Conservation (phyloP, 345 rosid genomes). For the Syzygium aqueum region DNA sequence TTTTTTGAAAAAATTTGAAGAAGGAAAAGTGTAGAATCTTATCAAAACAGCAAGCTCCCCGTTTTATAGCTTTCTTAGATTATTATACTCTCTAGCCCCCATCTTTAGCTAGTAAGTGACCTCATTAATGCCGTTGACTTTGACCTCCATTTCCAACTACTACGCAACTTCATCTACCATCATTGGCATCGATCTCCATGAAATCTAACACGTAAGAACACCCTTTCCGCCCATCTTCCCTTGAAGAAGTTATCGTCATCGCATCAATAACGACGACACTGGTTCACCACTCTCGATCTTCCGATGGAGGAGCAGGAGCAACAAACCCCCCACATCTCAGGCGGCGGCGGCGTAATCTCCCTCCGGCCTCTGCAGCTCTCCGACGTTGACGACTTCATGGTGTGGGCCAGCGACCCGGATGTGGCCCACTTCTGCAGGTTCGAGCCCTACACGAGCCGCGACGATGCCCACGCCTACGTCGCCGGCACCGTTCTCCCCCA, state of each 20-base stretch:
- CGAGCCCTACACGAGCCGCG: conserved; percentile 45
- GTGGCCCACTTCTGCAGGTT: conserved; percentile 44
- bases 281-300: too few species aligned
- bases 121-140: too few species aligned
- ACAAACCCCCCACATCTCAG: too few species aligned
- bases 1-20: neutral
- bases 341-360: too few species aligned
- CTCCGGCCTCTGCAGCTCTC: conserved; percentile 23
- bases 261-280: too few species aligned
- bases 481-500: conserved; percentile 23
- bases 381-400: conserved; percentile 60
- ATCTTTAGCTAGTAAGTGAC: neutral
- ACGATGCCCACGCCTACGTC: conserved; percentile 33
- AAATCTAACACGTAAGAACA: too few species aligned
- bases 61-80: neutral
- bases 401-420: conserved; percentile 46
- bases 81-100: neutral
- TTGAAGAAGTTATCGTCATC: too few species aligned
- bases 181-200: too few species aligned
- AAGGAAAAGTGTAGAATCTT: neutral
- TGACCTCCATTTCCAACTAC: too few species aligned
- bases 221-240: too few species aligned
- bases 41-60: neutral
- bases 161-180: too few species aligned
- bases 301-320: too few species aligned